Percentiles rank a stretch among this genome's conserved stretches.
These are phyloP conservation scores for Tieghemostelium lacteum DNA, from an alignment of 78 protist genomes.

Conservation along the genomic window DNA sequence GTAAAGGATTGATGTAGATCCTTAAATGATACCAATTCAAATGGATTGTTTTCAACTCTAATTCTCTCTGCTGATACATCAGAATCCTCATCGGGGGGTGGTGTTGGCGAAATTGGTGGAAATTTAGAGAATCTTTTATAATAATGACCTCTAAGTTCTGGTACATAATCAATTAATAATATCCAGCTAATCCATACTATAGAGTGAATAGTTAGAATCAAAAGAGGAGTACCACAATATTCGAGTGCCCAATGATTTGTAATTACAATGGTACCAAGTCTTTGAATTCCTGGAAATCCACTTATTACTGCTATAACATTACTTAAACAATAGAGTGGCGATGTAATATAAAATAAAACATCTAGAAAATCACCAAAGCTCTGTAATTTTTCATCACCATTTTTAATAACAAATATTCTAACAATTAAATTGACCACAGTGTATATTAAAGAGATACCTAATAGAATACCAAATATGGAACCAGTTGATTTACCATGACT, in stretches of 20 bases:
- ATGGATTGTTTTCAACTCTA: background rate
- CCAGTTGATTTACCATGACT: constrained; percentile 28
- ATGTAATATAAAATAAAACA: background rate
- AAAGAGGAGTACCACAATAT: background rate
- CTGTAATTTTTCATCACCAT: background rate
- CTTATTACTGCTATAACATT: background rate
- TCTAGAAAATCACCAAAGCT: background rate
- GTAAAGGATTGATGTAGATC: constrained; percentile 2
- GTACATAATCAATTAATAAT: constrained; percentile 8
- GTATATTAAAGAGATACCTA: background rate
- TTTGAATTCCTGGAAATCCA: background rate
- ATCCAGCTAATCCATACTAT: background rate
- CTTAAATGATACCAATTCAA: background rate
- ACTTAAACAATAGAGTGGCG: constrained; percentile 24
- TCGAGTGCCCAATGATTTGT: background rate
- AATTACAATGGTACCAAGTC: background rate
- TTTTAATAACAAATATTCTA: background rate
- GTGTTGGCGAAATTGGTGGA: background rate
- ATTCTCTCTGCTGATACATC: constrained; percentile 21
- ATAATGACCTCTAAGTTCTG: constrained; percentile 1
- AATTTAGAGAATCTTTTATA: background rate
- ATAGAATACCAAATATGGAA: constrained; percentile 3
- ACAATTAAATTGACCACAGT: background rate
- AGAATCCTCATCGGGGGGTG: constrained; percentile 3
- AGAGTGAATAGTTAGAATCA: background rate